Conservation (phyloP, 768 basidiomycete species). For the Termitomyces sp. region DNA sequence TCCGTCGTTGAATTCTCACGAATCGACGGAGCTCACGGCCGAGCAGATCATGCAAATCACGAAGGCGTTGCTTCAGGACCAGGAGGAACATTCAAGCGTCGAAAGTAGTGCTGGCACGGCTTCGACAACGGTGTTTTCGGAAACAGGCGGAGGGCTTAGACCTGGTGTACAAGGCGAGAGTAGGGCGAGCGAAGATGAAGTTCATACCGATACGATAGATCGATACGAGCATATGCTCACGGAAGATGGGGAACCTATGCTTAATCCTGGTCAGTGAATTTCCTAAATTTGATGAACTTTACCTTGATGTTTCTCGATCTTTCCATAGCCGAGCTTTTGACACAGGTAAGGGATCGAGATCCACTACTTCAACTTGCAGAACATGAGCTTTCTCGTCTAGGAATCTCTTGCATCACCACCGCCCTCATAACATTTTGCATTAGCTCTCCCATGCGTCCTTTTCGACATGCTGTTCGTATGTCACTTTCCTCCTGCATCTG, state of each 20-base stretch:
- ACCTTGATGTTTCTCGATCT: conserved; percentile 1
- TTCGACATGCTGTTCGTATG: conserved; percentile 2
- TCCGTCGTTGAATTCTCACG: conserved; percentile 19
- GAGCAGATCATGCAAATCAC: conserved; percentile 21
- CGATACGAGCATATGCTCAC: conserved; percentile 48
- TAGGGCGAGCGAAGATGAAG: neutral
- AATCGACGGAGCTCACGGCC: conserved; percentile 17
- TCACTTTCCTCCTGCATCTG: conserved; percentile 4
- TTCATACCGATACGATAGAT: conserved; percentile 13
- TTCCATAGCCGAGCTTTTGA: conserved; percentile 50
- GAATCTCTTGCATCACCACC: conserved; percentile 70
- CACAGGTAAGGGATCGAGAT: conserved; percentile 39
- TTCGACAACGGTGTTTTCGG: conserved; percentile 9
- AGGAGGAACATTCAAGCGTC: conserved; percentile 25
- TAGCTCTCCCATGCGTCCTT: neutral
- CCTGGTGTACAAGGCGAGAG: conserved; percentile 2
- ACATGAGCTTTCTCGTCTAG: conserved; percentile 24
- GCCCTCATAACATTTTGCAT: conserved; percentile 33
- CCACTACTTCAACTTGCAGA: neutral
- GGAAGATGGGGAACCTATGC: conserved; percentile 62
- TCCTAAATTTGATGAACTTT: neutral
- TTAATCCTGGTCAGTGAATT: conserved; percentile 54
- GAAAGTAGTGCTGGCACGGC: conserved; percentile 10
- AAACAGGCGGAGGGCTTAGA: neutral
- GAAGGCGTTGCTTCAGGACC: conserved; percentile 29